Evolutionary conservation across 176 grass and related monocot species (phyloP), one percentile per base, ranked within the genome.

Genomic region (Avena insularis): DNA sequence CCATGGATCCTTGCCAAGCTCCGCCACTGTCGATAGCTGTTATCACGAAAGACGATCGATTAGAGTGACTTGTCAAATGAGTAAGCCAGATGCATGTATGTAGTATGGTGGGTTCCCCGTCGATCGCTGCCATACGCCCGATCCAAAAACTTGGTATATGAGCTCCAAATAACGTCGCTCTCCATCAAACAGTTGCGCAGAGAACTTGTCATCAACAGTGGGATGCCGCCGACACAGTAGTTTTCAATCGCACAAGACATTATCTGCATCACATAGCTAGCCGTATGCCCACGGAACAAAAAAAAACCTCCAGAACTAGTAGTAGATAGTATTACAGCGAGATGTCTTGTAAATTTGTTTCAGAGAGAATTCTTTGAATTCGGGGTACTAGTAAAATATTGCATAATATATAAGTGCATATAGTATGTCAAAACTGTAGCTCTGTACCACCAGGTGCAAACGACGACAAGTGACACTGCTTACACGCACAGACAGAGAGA

Each of bases 371-470:
- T 59, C 17, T 57, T 71, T 29, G 7, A 67, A 64, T 64, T 65
- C 4, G 25, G 25, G 25, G 25, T 25, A 25, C 25, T 25, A 25
- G 25, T 25, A 25, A 25, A 25, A 25, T 25, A 25, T 25, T 25
- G 25, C 25, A 25, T 25, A 25, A 25, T 25, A 25, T 25, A 25
- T 25, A 25, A 25, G 35, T 35, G 35, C 35, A 35, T 3, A 35
- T 35, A 35, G 16, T 11, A 12, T 9, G 38, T 74, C 20, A 72
- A 10, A 10, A 3, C 20, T 48, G 45, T 48, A 23, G 70, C 43
- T 48, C 71, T 50, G 45, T 74, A 25, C 35, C 3, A 35, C 71
- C 71, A 74, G 71, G 71, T 74, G 71, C 71, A 49, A 74, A 74
- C 45, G 45, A 74, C 71, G 71, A 47, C 71, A 2, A 49, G n/a